phyloP scores from a whole-genome alignment of 306 rosid genomes.

The Castanea crenata region DNA sequence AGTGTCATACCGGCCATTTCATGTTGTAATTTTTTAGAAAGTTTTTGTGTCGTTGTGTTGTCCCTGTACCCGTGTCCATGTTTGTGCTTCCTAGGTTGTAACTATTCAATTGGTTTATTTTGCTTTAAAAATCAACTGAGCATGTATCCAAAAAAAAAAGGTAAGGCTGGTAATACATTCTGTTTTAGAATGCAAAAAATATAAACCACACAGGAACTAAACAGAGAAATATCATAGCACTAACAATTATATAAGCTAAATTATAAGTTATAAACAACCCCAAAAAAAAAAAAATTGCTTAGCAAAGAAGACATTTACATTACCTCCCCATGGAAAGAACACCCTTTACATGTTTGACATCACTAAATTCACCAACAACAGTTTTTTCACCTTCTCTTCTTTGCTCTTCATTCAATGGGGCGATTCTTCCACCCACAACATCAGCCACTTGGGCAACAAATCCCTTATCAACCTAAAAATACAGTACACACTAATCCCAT shows the following conservation, averaged over 20 bases:
- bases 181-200: too few relatives aligned
- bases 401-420: conserved; percentile 89
- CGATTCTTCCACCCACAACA: conserved; percentile 65
- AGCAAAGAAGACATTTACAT: conserved; percentile 25
- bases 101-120: too few relatives aligned
- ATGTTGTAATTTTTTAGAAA: too few relatives aligned
- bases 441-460: conserved; percentile 98
- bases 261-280: background rate
- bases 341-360: conserved; percentile 86
- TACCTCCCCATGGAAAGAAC: conserved; percentile 99
- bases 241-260: background rate
- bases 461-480: conserved; percentile 79
- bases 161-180: too few relatives aligned
- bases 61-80: too few relatives aligned
- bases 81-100: too few relatives aligned
- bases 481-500: conserved; percentile 2
- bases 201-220: background rate
- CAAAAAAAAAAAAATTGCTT: background rate
- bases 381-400: conserved; percentile 60
- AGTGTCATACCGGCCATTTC: too few relatives aligned
- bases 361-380: conserved; percentile 82
- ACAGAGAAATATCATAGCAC: background rate
- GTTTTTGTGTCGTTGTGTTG: too few relatives aligned
- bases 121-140: too few relatives aligned
- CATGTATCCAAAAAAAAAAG: too few relatives aligned